These are phyloP conservation scores for Hirsutella minnesotensis DNA, from an alignment of 2,329 filamentous ascomycete genomes.

Conservation along the genomic window DNA sequence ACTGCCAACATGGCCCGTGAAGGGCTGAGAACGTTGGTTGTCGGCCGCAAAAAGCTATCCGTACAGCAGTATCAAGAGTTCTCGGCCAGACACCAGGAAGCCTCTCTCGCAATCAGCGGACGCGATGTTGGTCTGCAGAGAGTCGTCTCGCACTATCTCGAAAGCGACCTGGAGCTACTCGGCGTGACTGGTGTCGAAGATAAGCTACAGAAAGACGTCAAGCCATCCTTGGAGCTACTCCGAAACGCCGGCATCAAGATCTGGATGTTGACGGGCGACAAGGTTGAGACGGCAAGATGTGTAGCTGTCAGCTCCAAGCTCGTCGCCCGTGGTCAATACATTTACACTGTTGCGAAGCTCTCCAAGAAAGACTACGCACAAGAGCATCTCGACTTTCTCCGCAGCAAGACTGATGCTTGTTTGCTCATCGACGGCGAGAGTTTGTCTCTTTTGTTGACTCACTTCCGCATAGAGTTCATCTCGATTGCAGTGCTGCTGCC, in stretches of 20 bases:
- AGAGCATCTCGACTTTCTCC: slow-evolving; percentile 78
- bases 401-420: slow-evolving; percentile 76
- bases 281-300: slow-evolving; percentile 93
- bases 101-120: slow-evolving; percentile 65
- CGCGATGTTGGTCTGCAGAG: slow-evolving; percentile 74
- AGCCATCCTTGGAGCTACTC: slow-evolving; percentile 84
- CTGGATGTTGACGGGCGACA: slow-evolving; percentile 99
- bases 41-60: slow-evolving; percentile 83
- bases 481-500: slow-evolving; percentile 77
- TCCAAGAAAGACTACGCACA: slow-evolving; percentile 75
- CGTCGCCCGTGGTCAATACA: slow-evolving; percentile 86
- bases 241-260: slow-evolving; percentile 98
- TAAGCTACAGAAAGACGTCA: slow-evolving; percentile 90
- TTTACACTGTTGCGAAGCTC: slow-evolving; percentile 82
- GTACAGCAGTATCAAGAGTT: slow-evolving; percentile 73
- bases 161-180: slow-evolving; percentile 79
- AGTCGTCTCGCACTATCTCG: slow-evolving; percentile 70
- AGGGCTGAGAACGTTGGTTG: slow-evolving; percentile 83
- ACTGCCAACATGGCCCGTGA: slow-evolving; percentile 99
- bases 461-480: slow-evolving; percentile 79
- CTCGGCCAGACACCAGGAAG: slow-evolving; percentile 59
- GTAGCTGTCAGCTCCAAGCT: slow-evolving; percentile 92
- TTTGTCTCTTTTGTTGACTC: slow-evolving; percentile 66
- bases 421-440: slow-evolving; percentile 93
- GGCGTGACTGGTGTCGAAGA: slow-evolving; percentile 98